A percentile compares a stretch with the other conserved stretches of the same genome.
phyloP scores from a whole-genome alignment of 1,284 basidiomycete genomes.

The Hemileia vastatrix region DNA sequence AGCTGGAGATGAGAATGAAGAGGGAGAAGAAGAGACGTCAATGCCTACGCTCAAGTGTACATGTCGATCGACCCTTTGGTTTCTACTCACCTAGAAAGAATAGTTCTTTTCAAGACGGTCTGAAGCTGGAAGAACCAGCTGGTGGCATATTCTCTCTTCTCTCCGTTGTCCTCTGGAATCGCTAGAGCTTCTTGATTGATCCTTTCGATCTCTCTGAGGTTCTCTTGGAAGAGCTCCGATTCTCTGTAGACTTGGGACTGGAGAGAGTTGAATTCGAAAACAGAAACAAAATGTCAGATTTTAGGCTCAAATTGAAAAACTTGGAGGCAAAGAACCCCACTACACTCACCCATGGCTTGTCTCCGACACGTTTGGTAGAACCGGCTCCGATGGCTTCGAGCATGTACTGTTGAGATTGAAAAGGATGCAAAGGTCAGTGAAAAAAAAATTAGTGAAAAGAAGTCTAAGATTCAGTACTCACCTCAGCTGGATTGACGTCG shows the following conservation, averaged over 20 bases:
- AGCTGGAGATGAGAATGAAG: slow-evolving; percentile 14
- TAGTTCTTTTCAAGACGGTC: slow-evolving; percentile 32
- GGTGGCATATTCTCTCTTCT: slow-evolving; percentile 33
- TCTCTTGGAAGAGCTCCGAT: slow-evolving; percentile 33
- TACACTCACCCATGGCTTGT: slow-evolving; percentile 43
- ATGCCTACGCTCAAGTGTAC: no score
- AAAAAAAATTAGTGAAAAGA: no score
- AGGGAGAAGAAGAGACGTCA: no score
- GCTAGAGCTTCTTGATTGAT: slow-evolving; percentile 31
- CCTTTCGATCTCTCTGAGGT: slow-evolving; percentile 30
- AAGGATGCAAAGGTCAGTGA: no score
- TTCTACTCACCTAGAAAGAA: slow-evolving; percentile 20
- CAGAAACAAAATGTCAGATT: no score
- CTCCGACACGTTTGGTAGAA: slow-evolving; percentile 53
- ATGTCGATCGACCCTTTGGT: no score
- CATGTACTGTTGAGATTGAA: slow-evolving; percentile 39
- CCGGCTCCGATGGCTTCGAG: slow-evolving; percentile 63
- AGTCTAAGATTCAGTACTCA: no score
- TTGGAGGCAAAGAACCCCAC: no score
- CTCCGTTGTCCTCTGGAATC: slow-evolving; percentile 26
- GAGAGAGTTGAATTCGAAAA: no score
- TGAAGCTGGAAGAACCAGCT: slow-evolving; percentile 35
- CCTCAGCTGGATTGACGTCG: slow-evolving; percentile 50
- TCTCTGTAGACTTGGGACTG: slow-evolving; percentile 35
- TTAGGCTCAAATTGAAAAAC: no score